Conservation (phyloP, 768 basidiomycete species). For the Antrodiella citrinella region DNA sequence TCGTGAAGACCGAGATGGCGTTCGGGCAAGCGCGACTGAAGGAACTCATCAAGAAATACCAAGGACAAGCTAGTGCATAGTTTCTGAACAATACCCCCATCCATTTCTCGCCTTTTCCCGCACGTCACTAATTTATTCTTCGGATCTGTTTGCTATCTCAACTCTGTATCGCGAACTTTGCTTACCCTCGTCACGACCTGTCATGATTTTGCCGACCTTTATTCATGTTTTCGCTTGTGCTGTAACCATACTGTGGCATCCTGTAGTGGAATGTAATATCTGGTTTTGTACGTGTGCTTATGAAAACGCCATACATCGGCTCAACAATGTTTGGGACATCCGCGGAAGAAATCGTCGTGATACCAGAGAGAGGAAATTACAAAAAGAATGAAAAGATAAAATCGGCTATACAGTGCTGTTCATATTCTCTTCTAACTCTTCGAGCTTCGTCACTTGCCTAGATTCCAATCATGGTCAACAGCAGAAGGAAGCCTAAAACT, state of each 20-base stretch:
- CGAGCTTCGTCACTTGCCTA: constrained; percentile 36
- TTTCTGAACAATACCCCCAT: background rate
- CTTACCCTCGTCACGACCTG: background rate
- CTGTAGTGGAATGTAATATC: too few species aligned
- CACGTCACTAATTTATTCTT: background rate
- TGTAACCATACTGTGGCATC: background rate
- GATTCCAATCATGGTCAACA: too few species aligned
- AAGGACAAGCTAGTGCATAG: constrained; percentile 27
- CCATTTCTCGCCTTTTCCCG: background rate
- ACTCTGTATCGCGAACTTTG: background rate
- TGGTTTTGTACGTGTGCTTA: too few species aligned
- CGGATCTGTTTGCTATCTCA: background rate
- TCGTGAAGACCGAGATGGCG: constrained; percentile 40
- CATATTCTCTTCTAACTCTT: constrained; percentile 19
- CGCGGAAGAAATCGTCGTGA: too few species aligned
- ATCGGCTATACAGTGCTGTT: background rate
- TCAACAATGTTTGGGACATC: too few species aligned
- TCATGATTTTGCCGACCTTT: constrained; percentile 6
- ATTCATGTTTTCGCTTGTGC: background rate
- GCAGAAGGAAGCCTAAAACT: background rate
- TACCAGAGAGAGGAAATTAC: background rate
- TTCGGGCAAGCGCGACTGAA: constrained; percentile 73
- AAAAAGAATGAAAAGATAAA: background rate
- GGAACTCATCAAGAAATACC: constrained; percentile 79
- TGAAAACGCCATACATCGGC: too few species aligned